Percentiles rank a stretch among this genome's conserved stretches.
Conservation (phyloP, 2,329 filamentous ascomycete genomes). For the Colletotrichum noveboracense region DNA sequence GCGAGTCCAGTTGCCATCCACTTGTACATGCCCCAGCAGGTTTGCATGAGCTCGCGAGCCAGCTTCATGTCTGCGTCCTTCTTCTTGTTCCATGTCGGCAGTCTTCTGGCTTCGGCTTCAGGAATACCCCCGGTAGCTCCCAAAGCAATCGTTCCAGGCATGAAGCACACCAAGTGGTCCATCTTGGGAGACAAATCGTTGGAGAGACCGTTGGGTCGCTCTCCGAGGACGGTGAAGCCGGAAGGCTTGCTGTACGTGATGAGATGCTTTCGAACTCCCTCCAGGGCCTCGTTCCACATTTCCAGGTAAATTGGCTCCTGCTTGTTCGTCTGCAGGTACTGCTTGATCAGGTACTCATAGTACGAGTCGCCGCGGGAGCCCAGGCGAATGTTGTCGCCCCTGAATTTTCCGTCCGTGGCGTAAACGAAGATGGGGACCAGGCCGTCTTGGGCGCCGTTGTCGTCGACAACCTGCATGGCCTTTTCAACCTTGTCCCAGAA, state of each 20-base stretch:
- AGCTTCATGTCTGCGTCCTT: conserved; percentile 89
- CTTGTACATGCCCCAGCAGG: conserved; percentile 98
- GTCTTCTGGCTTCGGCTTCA: conserved; percentile 76
- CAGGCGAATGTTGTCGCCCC: conserved; percentile 84
- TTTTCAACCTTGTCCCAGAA: conserved; percentile 94
- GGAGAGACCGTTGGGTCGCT: conserved; percentile 77
- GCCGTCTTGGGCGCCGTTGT: conserved; percentile 79
- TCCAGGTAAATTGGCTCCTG: conserved; percentile 86
- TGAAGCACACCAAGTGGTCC: conserved; percentile 98
- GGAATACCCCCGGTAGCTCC: conserved; percentile 81
- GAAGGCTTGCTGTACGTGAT: conserved; percentile 85
- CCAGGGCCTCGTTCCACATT: conserved; percentile 89
- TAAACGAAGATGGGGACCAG: conserved; percentile 92
- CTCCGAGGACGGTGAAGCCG: conserved; percentile 87
- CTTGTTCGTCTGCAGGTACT: conserved; percentile 91
- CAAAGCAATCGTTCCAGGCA: conserved; percentile 93
- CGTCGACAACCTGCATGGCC: conserved; percentile 89
- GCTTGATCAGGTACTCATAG: conserved; percentile 99
- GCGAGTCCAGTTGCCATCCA: conserved; percentile 90
- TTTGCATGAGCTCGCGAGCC: conserved; percentile 90
- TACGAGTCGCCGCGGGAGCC: conserved; percentile 97
- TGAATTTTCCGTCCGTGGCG: conserved; percentile 78
- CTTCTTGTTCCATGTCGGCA: conserved; percentile 74
- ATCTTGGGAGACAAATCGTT: conserved; percentile 81
- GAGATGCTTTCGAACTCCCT: conserved; percentile 88